Percentiles rank a stretch among this genome's conserved stretches.
These are phyloP conservation scores for Ulvella scutata DNA, from an alignment of 139 green algal genomes.

Conservation along the genomic window DNA sequence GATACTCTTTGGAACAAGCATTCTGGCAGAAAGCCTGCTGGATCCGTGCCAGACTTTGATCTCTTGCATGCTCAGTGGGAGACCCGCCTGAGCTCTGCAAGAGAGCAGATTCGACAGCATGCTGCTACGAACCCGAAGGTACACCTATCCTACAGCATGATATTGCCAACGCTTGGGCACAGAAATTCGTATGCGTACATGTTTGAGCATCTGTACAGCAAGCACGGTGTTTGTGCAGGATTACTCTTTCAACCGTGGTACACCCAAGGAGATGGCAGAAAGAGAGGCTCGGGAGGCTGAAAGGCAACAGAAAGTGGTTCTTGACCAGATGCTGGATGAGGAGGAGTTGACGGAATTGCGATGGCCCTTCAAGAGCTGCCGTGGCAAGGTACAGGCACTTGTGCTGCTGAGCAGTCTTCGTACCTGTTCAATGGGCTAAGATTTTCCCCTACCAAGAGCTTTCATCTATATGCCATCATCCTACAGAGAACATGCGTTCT, in stretches of 20 bases:
- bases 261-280: neutral
- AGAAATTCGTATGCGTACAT: too few relatives aligned
- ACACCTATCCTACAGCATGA: too few relatives aligned
- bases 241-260: neutral
- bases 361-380: neutral
- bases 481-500: too few relatives aligned
- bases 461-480: too few relatives aligned
- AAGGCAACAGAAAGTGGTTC: neutral
- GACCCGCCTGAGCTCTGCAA: neutral
- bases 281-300: neutral
- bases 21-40: neutral
- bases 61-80: neutral
- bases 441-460: too few relatives aligned
- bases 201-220: too few relatives aligned
- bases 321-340: neutral
- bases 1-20: neutral
- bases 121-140: too few relatives aligned
- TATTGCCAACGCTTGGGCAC: too few relatives aligned
- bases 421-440: too few relatives aligned
- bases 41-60: neutral
- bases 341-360: neutral
- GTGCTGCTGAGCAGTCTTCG: too few relatives aligned
- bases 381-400: slow-evolving; percentile 1
- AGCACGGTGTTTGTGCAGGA: neutral
- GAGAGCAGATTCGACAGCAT: neutral